phyloP scores from a whole-genome alignment of 129 eudicot genomes.

The Sambucus nigra region DNA sequence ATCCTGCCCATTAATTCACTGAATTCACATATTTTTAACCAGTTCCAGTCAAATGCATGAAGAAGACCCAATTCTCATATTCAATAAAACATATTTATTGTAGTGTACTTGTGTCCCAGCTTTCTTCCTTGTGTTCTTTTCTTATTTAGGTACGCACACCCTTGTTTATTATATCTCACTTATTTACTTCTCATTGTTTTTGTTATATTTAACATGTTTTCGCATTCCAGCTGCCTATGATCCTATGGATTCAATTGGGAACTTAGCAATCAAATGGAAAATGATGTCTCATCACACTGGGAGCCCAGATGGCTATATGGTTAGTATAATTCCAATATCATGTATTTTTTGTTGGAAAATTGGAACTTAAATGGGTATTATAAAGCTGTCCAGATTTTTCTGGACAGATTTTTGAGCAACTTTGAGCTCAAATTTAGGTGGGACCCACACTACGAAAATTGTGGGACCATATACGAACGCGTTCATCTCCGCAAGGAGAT shows the following conservation, averaged over 20 bases:
- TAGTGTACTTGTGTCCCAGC: slow-evolving; percentile 17
- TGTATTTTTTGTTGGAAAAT: background rate
- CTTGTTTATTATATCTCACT: background rate
- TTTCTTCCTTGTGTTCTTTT: slow-evolving; percentile 29
- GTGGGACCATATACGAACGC: too few species aligned
- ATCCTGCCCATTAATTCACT: background rate
- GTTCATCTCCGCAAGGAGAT: too few species aligned
- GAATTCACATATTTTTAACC: background rate
- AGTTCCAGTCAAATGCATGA: background rate
- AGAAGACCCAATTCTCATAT: slow-evolving; percentile 1
- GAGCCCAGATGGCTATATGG: slow-evolving; percentile 75
- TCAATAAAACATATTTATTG: slow-evolving; percentile 16
- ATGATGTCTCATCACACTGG: slow-evolving; percentile 83
- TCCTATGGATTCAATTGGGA: slow-evolving; percentile 80
- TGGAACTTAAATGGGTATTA: too few species aligned
- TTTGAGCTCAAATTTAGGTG: too few species aligned
- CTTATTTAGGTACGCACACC: slow-evolving; percentile 25
- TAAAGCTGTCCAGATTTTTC: too few species aligned
- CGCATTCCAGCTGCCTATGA: slow-evolving; percentile 62
- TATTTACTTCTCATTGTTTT: background rate
- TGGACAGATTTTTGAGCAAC: too few species aligned
- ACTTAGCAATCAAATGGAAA: slow-evolving; percentile 83
- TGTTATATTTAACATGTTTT: background rate
- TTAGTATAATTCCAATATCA: slow-evolving; percentile 11
- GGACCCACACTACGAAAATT: too few species aligned